Conservation (phyloP, 1,284 basidiomycete genomes). For the Sanghuangporus sanghuang region DNA sequence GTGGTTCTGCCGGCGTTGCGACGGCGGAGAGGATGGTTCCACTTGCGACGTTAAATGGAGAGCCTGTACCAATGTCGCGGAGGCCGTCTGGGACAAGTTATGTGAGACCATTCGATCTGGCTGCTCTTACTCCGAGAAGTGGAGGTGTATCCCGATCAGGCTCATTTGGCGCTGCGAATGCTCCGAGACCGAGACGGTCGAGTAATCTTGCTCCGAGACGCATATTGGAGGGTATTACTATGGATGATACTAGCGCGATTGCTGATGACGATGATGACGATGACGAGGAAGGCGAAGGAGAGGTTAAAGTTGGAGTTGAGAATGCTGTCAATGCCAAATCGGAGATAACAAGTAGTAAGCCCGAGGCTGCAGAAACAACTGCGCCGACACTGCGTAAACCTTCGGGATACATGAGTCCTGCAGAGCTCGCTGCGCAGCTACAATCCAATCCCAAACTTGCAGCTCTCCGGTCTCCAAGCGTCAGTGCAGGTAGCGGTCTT, state of each 20-base stretch:
- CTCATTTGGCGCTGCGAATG: slow-evolving; percentile 1
- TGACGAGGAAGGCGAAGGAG: slow-evolving; percentile 6
- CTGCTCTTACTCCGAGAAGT: neutral
- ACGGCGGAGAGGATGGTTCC: neutral
- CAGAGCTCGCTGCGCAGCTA: slow-evolving; percentile 29
- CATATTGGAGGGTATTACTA: neutral
- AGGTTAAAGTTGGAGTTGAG: neutral
- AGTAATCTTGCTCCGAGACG: slow-evolving; percentile 1
- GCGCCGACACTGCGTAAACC: neutral
- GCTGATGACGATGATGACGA: slow-evolving; percentile 18
- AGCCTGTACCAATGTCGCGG: slow-evolving; percentile 4
- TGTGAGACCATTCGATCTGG: neutral
- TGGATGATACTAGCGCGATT: slow-evolving; percentile 11
- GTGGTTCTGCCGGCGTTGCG: neutral
- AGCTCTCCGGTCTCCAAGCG: slow-evolving; percentile 24
- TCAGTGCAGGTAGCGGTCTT: neutral
- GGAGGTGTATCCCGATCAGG: slow-evolving; percentile 3
- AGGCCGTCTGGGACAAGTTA: neutral
- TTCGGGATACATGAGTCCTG: slow-evolving; percentile 12
- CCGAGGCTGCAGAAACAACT: neutral
- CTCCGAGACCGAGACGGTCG: slow-evolving; percentile 1
- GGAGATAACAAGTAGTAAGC: neutral
- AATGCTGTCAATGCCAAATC: neutral
- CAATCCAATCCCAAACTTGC: slow-evolving; percentile 29
- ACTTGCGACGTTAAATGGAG: slow-evolving; percentile 11